phyloP scores from a whole-genome alignment of 176 grass and related monocot species.

The Rhynchospora pubera region DNA sequence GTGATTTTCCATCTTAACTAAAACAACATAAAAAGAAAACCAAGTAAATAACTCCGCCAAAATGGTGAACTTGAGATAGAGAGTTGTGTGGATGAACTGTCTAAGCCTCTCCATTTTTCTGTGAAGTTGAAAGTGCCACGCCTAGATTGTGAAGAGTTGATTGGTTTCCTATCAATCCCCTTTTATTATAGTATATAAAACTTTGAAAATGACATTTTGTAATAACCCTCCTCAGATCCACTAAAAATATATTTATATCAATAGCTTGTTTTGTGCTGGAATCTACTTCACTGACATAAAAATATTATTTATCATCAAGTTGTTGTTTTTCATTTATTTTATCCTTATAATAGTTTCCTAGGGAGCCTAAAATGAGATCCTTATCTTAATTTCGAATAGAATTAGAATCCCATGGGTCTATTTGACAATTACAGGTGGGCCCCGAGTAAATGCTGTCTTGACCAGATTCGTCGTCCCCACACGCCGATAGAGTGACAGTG shows the following conservation, averaged over 20 bases:
- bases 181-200: neutral
- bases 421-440: conserved; percentile 8
- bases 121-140: neutral
- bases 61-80: neutral
- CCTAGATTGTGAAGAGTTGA: neutral
- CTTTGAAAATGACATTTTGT: neutral
- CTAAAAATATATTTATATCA: neutral
- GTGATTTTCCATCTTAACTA: too few species aligned
- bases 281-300: neutral
- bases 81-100: neutral
- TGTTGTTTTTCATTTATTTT: neutral
- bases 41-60: neutral
- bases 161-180: neutral
- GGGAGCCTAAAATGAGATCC: neutral
- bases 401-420: neutral
- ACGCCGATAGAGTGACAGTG: neutral
- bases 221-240: neutral
- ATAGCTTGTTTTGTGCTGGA: neutral
- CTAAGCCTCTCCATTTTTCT: neutral
- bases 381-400: neutral
- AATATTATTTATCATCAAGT: neutral
- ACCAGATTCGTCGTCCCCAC: neutral
- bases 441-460: neutral
- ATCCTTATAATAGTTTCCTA: neutral
- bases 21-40: too few species aligned